Percentiles rank a stretch among this genome's conserved stretches.
phyloP scores from a whole-genome alignment of 768 basidiomycete genomes.

The Leccinum uliginosum region DNA sequence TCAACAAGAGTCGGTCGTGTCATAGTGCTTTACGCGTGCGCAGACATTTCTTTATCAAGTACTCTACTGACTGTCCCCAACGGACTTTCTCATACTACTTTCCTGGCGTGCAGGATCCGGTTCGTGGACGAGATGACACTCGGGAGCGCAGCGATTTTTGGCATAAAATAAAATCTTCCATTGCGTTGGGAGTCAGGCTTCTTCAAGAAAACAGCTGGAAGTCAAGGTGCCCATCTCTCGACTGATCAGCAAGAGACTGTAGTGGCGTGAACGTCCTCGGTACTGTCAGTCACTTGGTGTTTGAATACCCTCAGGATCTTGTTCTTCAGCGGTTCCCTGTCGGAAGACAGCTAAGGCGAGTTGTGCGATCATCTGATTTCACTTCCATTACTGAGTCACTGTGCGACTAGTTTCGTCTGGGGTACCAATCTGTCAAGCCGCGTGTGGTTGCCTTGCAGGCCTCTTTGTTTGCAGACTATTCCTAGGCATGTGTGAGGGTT shows the following conservation, averaged over 20 bases:
- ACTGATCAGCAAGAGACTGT: slow-evolving; percentile 51
- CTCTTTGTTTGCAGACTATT: slow-evolving; percentile 61
- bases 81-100: neutral
- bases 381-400: neutral
- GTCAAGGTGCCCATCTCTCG: slow-evolving; percentile 56
- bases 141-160: slow-evolving; percentile 63
- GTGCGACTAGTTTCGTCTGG: slow-evolving; percentile 48
- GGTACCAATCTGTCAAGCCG: slow-evolving; percentile 56
- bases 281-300: slow-evolving; percentile 55
- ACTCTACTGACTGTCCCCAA: neutral
- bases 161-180: slow-evolving; percentile 48
- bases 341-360: slow-evolving; percentile 76
- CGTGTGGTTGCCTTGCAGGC: slow-evolving; percentile 64
- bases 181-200: neutral
- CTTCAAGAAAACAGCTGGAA: slow-evolving; percentile 24
- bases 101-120: slow-evolving; percentile 49
- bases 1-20: neutral
- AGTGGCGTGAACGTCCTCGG: neutral
- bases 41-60: too few relatives aligned
- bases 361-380: neutral
- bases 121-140: slow-evolving; percentile 77
- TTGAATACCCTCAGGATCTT: slow-evolving; percentile 73
- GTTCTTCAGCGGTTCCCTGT: slow-evolving; percentile 71
- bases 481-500: slow-evolving; percentile 70
- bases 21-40: slow-evolving; percentile 53